These are phyloP conservation scores for Hansenula lynferdii DNA, from an alignment of 1,139 yeast genomes.

Conservation along the genomic window DNA sequence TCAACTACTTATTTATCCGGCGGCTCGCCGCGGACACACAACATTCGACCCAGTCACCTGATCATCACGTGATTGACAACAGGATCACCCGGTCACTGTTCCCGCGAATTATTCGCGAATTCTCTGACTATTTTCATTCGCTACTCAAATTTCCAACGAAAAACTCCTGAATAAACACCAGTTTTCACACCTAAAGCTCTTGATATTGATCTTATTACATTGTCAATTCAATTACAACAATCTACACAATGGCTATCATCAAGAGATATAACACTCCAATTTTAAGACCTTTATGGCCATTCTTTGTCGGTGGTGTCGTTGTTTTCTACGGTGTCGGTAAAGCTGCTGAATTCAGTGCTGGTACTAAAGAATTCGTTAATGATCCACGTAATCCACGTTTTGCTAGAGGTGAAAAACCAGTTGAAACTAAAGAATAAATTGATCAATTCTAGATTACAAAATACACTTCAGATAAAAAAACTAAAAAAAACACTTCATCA, in stretches of 20 bases:
- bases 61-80: too few species aligned
- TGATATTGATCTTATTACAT: neutral
- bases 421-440: slow-evolving; percentile 25
- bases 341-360: slow-evolving; percentile 50
- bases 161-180: slow-evolving; percentile 1
- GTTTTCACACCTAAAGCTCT: neutral
- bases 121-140: neutral
- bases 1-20: too few species aligned
- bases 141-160: neutral
- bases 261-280: slow-evolving; percentile 47
- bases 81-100: neutral
- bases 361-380: slow-evolving; percentile 60
- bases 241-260: slow-evolving; percentile 22
- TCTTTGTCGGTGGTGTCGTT: slow-evolving; percentile 55
- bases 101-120: neutral
- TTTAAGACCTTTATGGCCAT: slow-evolving; percentile 64
- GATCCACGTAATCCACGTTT: slow-evolving; percentile 81
- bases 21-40: too few species aligned
- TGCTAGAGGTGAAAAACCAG: slow-evolving; percentile 46
- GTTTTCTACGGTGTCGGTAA: slow-evolving; percentile 54
- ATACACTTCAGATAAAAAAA: too few species aligned
- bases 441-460: too few species aligned
- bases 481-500: too few species aligned
- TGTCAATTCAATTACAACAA: neutral
- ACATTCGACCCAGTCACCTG: too few species aligned